Evolutionary conservation across 139 green algal genomes (phyloP).

Genomic region (Micractinium sp.): DNA sequence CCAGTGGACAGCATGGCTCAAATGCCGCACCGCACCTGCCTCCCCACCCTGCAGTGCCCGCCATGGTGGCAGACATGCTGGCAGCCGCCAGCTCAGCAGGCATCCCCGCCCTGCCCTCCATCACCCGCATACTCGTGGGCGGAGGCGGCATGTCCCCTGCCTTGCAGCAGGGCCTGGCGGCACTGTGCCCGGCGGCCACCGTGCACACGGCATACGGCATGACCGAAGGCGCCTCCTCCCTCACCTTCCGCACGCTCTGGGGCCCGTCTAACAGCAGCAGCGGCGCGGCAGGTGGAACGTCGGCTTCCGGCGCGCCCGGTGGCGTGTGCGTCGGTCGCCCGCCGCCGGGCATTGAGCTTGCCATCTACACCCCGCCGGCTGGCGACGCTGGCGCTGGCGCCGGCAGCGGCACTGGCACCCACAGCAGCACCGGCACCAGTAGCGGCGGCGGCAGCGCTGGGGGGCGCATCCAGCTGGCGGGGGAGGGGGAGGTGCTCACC

Average conservation of each 20-base stretch:
- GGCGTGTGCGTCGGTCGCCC: constrained; percentile 52
- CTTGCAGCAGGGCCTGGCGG: constrained; percentile 1
- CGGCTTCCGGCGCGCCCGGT: not conserved
- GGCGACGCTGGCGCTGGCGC: not conserved
- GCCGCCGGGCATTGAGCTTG: constrained; percentile 60
- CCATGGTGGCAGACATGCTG: constrained; percentile 85
- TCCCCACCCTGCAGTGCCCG: constrained; percentile 50
- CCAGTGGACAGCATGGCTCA: too few relatives aligned
- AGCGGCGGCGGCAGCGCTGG: not conserved
- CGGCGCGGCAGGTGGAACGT: not conserved
- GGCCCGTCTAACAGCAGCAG: not conserved
- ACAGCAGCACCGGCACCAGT: not conserved
- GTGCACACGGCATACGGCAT: constrained; percentile 88
- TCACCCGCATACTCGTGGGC: constrained; percentile 57
- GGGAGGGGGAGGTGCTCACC: constrained; percentile 73
- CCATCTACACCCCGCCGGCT: constrained; percentile 24
- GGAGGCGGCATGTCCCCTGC: constrained; percentile 40
- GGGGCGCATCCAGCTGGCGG: not conserved
- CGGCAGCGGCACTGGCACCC: too few relatives aligned
- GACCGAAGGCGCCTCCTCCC: constrained; percentile 85
- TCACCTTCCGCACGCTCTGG: constrained; percentile 75
- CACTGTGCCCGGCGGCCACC: constrained; percentile 63
- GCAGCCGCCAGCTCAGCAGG: constrained; percentile 11
- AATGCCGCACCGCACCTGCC: too few relatives aligned
- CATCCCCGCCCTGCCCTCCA: not conserved